Percentiles rank a stretch among this genome's conserved stretches.
Conservation (phyloP, 129 eudicot genomes). For the Deinandra increscens region DNA sequence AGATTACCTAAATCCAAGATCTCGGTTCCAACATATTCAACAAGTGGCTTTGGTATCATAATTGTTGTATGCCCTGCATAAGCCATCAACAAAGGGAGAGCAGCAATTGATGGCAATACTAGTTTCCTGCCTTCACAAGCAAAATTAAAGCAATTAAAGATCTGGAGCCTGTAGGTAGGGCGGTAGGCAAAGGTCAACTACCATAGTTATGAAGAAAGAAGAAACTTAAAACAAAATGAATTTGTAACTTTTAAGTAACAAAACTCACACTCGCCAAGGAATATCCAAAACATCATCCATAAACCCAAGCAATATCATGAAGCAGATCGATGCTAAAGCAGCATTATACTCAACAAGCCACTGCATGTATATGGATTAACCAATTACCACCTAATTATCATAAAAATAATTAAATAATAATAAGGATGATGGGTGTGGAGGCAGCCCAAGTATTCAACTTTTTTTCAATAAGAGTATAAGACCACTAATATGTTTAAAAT, state of each 20-base stretch:
- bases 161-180: background rate
- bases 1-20: constrained; percentile 80
- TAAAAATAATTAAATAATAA: background rate
- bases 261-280: constrained; percentile 99
- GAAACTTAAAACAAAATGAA: background rate
- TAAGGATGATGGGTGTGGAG: background rate
- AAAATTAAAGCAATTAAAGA: constrained; percentile 20
- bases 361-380: constrained; percentile 45
- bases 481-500: background rate
- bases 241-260: background rate
- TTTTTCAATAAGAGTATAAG: background rate
- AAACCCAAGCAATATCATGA: constrained; percentile 95
- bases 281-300: constrained; percentile 95
- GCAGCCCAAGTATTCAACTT: background rate
- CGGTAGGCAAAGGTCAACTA: background rate
- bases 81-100: constrained; percentile 98
- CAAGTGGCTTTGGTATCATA: constrained; percentile 90
- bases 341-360: constrained; percentile 99
- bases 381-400: background rate
- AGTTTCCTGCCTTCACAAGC: constrained; percentile 71
- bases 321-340: constrained; percentile 94
- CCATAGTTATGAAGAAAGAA: background rate
- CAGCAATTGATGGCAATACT: constrained; percentile 83
- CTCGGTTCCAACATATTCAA: constrained; percentile 69
- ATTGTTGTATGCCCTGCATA: constrained; percentile 98